phyloP scores from a whole-genome alignment of 371 early-diverging fungal genomes.

The Lichtheimia ornata region DNA sequence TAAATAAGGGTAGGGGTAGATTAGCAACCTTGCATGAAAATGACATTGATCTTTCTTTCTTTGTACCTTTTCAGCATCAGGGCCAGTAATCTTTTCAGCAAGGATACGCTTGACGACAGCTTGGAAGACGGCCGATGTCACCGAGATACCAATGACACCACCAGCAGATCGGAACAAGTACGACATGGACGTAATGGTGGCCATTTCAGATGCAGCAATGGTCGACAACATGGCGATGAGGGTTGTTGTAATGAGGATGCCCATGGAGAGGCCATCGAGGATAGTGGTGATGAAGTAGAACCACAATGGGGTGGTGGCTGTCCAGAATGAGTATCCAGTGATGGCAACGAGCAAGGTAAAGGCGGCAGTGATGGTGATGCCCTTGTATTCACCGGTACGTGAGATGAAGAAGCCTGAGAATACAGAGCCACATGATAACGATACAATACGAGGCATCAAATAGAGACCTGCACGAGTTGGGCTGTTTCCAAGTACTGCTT shows the following conservation, averaged over 20 bases:
- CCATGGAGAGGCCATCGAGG: conserved; percentile 47
- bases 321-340: conserved; percentile 31
- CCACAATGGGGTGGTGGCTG: conserved; percentile 14
- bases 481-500: conserved; percentile 38
- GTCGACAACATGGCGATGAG: conserved; percentile 52
- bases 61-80: conserved; percentile 24
- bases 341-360: conserved; percentile 19
- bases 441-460: conserved; percentile 35
- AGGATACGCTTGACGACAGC: conserved; percentile 32
- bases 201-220: conserved; percentile 49
- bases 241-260: conserved; percentile 45
- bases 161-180: conserved; percentile 51
- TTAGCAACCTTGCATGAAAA: background rate
- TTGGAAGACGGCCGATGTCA: conserved; percentile 44
- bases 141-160: conserved; percentile 44
- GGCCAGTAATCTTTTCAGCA: conserved; percentile 33
- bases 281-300: conserved; percentile 26
- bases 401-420: conserved; percentile 46
- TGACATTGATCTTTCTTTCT: too few species aligned
- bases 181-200: conserved; percentile 48
- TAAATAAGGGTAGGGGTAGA: conserved; percentile 8
- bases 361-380: conserved; percentile 24
- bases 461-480: conserved; percentile 44
- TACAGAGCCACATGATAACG: conserved; percentile 40
- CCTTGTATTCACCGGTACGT: conserved; percentile 42